Evolutionary conservation across 345 rosid genomes (phyloP), one percentile per base, ranked within the genome.

Genomic region (Ceriops zippeliana): DNA sequence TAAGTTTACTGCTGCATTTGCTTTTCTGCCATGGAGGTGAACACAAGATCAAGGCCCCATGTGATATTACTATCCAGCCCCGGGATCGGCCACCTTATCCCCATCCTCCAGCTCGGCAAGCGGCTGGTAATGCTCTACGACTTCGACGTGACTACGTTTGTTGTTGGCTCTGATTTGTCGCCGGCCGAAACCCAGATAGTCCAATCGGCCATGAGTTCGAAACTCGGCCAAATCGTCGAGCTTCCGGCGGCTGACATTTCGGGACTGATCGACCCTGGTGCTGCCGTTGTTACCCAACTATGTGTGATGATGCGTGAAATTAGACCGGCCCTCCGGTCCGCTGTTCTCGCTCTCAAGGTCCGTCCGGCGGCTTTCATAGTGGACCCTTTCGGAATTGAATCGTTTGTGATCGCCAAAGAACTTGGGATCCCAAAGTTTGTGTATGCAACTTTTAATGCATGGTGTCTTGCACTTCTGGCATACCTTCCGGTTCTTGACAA

Each of bases 31-130:
- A 42, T 42, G 49, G 27, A 7, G 27, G 28, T 21, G 13, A 49
- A 24, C 30, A 47, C 8, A 1, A 13, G 49, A 30, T 30, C 73
- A 21, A 65, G 58, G 31, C 75, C 76, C 62, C 88, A 80, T 52
- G 79, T 79, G 6, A 80, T 78, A 53, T 72, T 90, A 21, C 74
- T 90, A 5, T 82, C 91, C 3, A 86, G 93, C 67, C 95, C 90
- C 11, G 92, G 96, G 63, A 73, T 85, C 83, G 89, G 96, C 28
- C 95, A 88, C 75, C 74, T 86, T 4, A 85, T 84, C 77, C 93
- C 92, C 0, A 78, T 84, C 62, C 71, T 89, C 1, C 90, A 87
- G 73, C 89, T 89, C 0, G 86, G 79, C 26, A 80, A 83, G 42
- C 82, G 83, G 49, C 83, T 86, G 24, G 76, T 75, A 37, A 5